These are phyloP conservation scores for Hypoxylon sp. DNA, from an alignment of 2,329 filamentous ascomycete genomes.

Conservation along the genomic window DNA sequence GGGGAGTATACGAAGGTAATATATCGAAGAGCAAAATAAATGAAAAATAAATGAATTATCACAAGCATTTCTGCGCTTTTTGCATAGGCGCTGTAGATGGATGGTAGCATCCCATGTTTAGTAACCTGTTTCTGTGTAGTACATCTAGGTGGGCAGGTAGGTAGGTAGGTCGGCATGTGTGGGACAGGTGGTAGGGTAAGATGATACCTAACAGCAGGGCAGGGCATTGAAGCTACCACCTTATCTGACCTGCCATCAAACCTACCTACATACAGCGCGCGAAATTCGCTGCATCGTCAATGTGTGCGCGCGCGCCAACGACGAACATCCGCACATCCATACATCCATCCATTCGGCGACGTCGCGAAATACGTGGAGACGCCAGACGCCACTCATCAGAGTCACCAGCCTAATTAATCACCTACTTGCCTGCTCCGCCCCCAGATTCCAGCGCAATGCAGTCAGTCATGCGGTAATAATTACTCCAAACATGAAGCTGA, in stretches of 20 bases:
- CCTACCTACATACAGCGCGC: background rate
- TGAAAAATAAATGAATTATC: constrained; percentile 9
- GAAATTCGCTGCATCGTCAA: constrained; percentile 9
- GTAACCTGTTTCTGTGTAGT: constrained; percentile 19
- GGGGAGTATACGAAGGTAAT: background rate
- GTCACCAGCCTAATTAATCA: background rate
- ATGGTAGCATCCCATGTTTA: constrained; percentile 8
- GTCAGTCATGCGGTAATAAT: constrained; percentile 9
- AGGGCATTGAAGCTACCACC: background rate
- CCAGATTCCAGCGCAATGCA: background rate
- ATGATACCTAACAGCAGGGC: constrained; percentile 36
- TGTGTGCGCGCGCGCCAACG: constrained; percentile 14
- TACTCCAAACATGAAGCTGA: constrained; percentile 2
- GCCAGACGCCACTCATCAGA: constrained; percentile 17
- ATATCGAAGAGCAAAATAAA: constrained; percentile 1
- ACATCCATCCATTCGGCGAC: background rate
- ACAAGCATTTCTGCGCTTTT: background rate
- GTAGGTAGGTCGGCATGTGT: background rate
- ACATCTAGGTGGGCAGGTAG: background rate
- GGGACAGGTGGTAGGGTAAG: constrained; percentile 31
- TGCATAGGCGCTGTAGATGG: background rate
- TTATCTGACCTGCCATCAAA: background rate
- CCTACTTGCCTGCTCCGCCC: background rate
- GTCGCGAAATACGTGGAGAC: constrained; percentile 33
- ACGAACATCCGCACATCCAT: background rate